Evolutionary conservation across 2,329 filamentous ascomycete species (phyloP).

Genomic region (Sphaceloma murrayae): DNA sequence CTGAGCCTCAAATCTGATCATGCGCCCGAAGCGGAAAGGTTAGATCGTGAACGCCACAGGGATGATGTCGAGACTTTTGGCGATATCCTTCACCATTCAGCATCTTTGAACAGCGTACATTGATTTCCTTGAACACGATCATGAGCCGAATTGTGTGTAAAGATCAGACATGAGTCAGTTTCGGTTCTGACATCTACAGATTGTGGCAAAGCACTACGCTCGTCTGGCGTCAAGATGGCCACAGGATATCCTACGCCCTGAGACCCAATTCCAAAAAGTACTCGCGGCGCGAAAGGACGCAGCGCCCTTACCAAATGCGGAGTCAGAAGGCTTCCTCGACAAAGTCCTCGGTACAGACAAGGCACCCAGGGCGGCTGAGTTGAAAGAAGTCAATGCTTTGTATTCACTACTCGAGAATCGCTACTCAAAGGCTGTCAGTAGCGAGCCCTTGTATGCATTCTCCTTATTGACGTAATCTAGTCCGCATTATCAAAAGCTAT

Average conservation of each 20-base stretch:
- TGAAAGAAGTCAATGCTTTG: conserved; percentile 47
- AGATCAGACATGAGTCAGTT: neutral
- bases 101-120: no score
- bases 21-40: neutral
- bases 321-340: conserved; percentile 15
- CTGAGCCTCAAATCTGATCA: conserved; percentile 10
- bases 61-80: conserved; percentile 12
- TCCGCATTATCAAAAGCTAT: conserved; percentile 40
- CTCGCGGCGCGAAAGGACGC: conserved; percentile 35
- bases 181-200: conserved; percentile 17
- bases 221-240: conserved; percentile 44
- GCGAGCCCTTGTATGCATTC: neutral
- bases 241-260: conserved; percentile 41
- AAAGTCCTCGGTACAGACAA: conserved; percentile 13
- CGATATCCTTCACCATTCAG: no score
- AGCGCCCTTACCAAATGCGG: conserved; percentile 21
- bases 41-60: conserved; percentile 8
- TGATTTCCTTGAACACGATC: no score
- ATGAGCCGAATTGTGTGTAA: conserved; percentile 8
- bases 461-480: conserved; percentile 21
- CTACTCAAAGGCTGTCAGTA: conserved; percentile 37
- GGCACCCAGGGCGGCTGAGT: conserved; percentile 26
- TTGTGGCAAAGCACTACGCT: conserved; percentile 40
- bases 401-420: conserved; percentile 52
- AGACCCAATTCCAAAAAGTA: conserved; percentile 36